phyloP scores from a whole-genome alignment of 768 basidiomycete genomes.

The Termitomyces sp. region DNA sequence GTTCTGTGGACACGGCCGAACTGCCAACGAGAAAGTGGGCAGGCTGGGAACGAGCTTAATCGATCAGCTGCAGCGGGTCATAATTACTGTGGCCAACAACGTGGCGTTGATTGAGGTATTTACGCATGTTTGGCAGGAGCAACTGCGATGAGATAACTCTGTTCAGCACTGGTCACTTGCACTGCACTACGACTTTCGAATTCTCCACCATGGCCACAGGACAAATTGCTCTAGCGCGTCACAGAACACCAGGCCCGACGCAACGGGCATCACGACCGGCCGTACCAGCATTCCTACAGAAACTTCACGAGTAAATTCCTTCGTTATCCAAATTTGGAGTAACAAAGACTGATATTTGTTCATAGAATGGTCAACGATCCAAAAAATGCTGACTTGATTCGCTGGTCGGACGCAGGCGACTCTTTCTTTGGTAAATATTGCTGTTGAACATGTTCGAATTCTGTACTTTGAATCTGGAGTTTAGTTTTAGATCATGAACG shows the following conservation, averaged over 20 bases:
- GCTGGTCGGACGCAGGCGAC: conserved; percentile 89
- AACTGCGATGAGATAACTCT: conserved; percentile 13
- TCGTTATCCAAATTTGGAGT: not conserved
- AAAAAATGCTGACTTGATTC: conserved; percentile 76
- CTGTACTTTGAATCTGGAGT: not conserved
- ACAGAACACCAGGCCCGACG: conserved; percentile 24
- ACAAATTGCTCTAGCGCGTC: conserved; percentile 20
- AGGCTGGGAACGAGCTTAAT: too few relatives aligned
- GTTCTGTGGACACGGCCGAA: too few relatives aligned
- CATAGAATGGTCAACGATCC: conserved; percentile 89
- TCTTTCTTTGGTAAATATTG: conserved; percentile 76
- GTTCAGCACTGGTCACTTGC: not conserved
- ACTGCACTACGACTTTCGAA: not conserved
- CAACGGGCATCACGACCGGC: conserved; percentile 34
- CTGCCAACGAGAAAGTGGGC: too few relatives aligned
- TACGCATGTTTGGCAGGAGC: conserved; percentile 7
- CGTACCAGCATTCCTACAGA: conserved; percentile 84
- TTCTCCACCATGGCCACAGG: conserved; percentile 25
- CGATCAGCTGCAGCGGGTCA: too few relatives aligned
- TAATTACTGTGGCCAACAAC: not conserved
- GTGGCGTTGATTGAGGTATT: conserved; percentile 2
- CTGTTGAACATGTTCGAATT: not conserved
- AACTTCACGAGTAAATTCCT: conserved; percentile 78
- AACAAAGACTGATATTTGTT: not conserved
- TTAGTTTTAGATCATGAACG: conserved; percentile 91